These are phyloP conservation scores for Phytophthora constricta DNA, from an alignment of 352 stramenopile species.

Conservation along the genomic window DNA sequence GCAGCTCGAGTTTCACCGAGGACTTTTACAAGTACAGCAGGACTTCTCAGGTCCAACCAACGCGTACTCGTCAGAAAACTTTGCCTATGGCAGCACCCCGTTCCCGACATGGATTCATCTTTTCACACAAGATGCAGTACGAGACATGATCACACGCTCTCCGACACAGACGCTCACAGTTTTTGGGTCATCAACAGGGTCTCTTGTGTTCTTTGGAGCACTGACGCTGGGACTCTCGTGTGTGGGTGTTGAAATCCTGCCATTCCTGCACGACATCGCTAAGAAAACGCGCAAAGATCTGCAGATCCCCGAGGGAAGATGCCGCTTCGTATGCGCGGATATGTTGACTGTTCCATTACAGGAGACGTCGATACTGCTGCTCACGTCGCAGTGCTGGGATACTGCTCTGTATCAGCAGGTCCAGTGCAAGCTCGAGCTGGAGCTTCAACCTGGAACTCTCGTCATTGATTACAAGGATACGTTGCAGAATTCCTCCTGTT, in stretches of 20 bases:
- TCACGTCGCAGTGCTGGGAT: conserved; percentile 77
- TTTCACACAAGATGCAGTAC: conserved; percentile 24
- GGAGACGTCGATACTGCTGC: conserved; percentile 42
- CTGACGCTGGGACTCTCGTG: conserved; percentile 37
- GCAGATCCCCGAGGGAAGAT: conserved; percentile 12
- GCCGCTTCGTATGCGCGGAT: conserved; percentile 45
- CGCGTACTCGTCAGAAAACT: conserved; percentile 54
- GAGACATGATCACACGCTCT: conserved; percentile 8
- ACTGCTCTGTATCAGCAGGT: conserved; percentile 38
- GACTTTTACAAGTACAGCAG: conserved; percentile 34
- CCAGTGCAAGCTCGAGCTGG: conserved; percentile 45
- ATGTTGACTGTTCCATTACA: conserved; percentile 48
- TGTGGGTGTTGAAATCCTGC: conserved; percentile 59
- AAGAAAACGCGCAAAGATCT: conserved; percentile 23
- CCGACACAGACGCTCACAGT: conserved; percentile 32
- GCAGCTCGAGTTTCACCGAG: conserved; percentile 41
- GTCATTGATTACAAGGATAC: conserved; percentile 65
- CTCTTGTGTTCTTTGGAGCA: conserved; percentile 57
- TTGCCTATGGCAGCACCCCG: conserved; percentile 64
- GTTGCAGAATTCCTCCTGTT: conserved; percentile 32
- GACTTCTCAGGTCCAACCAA: conserved; percentile 8
- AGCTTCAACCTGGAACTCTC: conserved; percentile 38
- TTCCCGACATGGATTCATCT: conserved; percentile 55
- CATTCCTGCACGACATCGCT: conserved; percentile 45
- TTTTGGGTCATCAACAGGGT: conserved; percentile 64